phyloP scores from a whole-genome alignment of 2,329 filamentous ascomycete genomes.

The Phialocephala sp. region DNA sequence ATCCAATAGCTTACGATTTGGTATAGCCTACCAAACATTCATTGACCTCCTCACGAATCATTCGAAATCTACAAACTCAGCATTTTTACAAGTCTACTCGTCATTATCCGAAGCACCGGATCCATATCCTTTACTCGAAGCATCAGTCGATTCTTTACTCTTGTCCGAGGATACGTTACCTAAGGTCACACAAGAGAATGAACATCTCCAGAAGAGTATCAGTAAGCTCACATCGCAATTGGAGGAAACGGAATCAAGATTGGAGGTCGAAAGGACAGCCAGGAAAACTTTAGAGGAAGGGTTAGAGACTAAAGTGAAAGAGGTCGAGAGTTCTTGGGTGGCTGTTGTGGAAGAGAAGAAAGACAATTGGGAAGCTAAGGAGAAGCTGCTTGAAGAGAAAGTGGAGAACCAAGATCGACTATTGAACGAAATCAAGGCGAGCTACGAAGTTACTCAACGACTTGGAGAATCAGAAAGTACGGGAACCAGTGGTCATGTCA shows the following conservation, averaged over 20 bases:
- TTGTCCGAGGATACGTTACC: slow-evolving; percentile 91
- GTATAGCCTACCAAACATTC: slow-evolving; percentile 88
- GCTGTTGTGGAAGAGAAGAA: slow-evolving; percentile 92
- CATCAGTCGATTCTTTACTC: slow-evolving; percentile 92
- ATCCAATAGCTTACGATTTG: slow-evolving; percentile 15
- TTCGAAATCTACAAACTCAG: slow-evolving; percentile 90
- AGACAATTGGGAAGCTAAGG: slow-evolving; percentile 95
- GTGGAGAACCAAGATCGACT: slow-evolving; percentile 91
- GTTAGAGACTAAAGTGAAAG: slow-evolving; percentile 81
- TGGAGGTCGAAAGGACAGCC: slow-evolving; percentile 78
- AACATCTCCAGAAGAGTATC: slow-evolving; percentile 82
- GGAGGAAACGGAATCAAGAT: slow-evolving; percentile 78
- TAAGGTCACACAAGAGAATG: slow-evolving; percentile 86
- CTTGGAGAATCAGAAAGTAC: slow-evolving; percentile 74
- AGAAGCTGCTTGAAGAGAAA: slow-evolving; percentile 90
- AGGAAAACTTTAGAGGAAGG: slow-evolving; percentile 78
- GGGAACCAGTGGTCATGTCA: slow-evolving; percentile 66
- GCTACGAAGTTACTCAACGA: slow-evolving; percentile 93
- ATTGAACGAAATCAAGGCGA: slow-evolving; percentile 93
- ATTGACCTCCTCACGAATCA: slow-evolving; percentile 97
- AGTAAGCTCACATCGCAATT: slow-evolving; percentile 77
- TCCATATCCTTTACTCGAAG: slow-evolving; percentile 94
- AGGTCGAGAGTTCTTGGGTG: slow-evolving; percentile 88
- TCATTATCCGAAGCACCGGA: slow-evolving; percentile 94
- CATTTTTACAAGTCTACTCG: slow-evolving; percentile 92